Evolutionary conservation across 768 basidiomycete genomes (phyloP).

Genomic region (Lactarius trivialis): DNA sequence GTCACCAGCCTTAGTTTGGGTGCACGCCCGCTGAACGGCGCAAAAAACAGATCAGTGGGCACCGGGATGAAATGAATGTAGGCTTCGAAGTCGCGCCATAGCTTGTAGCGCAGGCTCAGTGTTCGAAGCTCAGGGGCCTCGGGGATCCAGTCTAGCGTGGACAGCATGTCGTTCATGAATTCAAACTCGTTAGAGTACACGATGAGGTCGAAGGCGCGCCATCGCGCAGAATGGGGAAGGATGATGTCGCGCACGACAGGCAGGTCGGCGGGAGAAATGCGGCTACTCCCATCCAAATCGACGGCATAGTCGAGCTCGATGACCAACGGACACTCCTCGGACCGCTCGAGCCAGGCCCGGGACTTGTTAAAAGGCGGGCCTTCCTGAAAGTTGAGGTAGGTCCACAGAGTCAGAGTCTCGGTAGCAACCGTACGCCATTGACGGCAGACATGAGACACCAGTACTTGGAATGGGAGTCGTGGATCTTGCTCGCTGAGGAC

Average conservation of each 20-base stretch:
- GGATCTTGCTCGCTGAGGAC: too few relatives aligned
- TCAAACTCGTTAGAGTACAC: conserved; percentile 41
- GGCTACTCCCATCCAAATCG: conserved; percentile 20
- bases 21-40: conserved; percentile 46
- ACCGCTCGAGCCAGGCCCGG: conserved; percentile 43
- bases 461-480: conserved; percentile 39
- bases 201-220: conserved; percentile 45
- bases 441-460: conserved; percentile 55
- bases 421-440: conserved; percentile 53
- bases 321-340: conserved; percentile 47
- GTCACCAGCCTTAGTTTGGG: conserved; percentile 45
- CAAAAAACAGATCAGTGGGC: too few relatives aligned
- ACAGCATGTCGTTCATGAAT: conserved; percentile 43
- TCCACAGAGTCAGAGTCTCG: conserved; percentile 54
- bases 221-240: conserved; percentile 47
- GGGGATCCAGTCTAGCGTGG: conserved; percentile 36
- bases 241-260: conserved; percentile 33
- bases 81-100: too few relatives aligned
- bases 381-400: conserved; percentile 36
- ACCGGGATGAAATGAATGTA: too few relatives aligned
- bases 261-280: conserved; percentile 24
- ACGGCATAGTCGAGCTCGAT: conserved; percentile 38
- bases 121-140: conserved; percentile 48
- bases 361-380: conserved; percentile 41
- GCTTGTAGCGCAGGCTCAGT: too few relatives aligned